These are phyloP conservation scores for Amphichorda felina DNA, from an alignment of 2,329 filamentous ascomycete genomes.

Conservation along the genomic window DNA sequence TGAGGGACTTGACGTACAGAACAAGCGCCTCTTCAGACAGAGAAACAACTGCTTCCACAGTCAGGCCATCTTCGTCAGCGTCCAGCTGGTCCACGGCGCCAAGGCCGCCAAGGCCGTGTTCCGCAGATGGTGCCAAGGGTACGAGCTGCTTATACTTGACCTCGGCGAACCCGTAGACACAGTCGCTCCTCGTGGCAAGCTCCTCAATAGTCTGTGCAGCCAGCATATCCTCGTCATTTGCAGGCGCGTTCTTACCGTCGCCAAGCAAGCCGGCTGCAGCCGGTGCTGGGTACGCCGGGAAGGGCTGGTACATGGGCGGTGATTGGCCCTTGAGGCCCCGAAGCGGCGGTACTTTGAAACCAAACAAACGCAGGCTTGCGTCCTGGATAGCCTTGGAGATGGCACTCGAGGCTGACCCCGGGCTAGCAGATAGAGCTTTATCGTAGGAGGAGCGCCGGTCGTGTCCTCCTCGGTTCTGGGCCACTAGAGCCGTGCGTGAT, in stretches of 20 bases:
- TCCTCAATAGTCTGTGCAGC: conserved; percentile 81
- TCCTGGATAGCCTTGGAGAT: conserved; percentile 93
- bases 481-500: conserved; percentile 61
- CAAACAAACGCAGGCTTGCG: conserved; percentile 67
- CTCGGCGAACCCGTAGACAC: conserved; percentile 94
- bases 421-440: conserved; percentile 55
- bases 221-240: conserved; percentile 65
- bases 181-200: conserved; percentile 83
- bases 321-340: conserved; percentile 54
- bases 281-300: conserved; percentile 70
- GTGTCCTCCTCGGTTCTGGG: conserved; percentile 57
- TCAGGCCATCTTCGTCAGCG: conserved; percentile 62
- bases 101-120: conserved; percentile 57
- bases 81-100: conserved; percentile 38
- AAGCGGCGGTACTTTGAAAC: conserved; percentile 57
- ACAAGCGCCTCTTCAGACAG: conserved; percentile 92
- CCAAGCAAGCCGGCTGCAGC: conserved; percentile 51
- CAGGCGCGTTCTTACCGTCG: conserved; percentile 42
- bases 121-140: conserved; percentile 68
- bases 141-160: conserved; percentile 98
- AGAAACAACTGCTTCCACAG: conserved; percentile 71
- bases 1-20: conserved; percentile 88
- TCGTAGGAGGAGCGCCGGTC: conserved; percentile 74
- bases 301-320: conserved; percentile 69
- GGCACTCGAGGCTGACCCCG: conserved; percentile 69